Evolutionary conservation across 345 rosid species (phyloP).

Genomic region (Rubroshorea leprosula): DNA sequence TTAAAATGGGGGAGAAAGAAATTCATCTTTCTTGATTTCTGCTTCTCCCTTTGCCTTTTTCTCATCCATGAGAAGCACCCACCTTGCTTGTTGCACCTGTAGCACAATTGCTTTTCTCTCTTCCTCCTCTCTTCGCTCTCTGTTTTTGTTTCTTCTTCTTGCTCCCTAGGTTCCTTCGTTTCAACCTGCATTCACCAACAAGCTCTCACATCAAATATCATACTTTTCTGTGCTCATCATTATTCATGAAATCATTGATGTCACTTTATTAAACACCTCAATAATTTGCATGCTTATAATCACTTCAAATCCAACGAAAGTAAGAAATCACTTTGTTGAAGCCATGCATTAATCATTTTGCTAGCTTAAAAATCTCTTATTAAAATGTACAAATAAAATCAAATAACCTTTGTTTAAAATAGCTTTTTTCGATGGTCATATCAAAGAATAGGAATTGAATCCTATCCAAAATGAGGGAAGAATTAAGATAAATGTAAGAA

Average conservation of each 20-base stretch:
- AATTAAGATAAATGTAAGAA: no score
- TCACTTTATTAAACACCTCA: no score
- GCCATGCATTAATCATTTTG: neutral
- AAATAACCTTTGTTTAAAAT: neutral
- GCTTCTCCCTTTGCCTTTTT: slow-evolving; percentile 42
- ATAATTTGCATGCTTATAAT: neutral
- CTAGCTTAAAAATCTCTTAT: no score
- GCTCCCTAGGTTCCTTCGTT: slow-evolving; percentile 29
- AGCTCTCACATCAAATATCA: slow-evolving; percentile 9
- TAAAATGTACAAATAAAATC: no score
- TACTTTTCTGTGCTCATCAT: neutral
- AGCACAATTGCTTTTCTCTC: slow-evolving; percentile 9
- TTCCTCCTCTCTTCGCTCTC: slow-evolving; percentile 14
- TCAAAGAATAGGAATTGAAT: no score
- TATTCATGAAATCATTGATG: neutral
- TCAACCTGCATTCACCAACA: slow-evolving; percentile 25
- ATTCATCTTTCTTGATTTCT: slow-evolving; percentile 35
- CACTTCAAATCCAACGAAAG: neutral
- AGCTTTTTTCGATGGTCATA: neutral
- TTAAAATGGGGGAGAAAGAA: slow-evolving; percentile 35
- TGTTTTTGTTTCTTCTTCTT: slow-evolving; percentile 24
- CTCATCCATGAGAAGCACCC: slow-evolving; percentile 76
- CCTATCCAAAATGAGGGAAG: no score
- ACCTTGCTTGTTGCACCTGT: slow-evolving; percentile 33
- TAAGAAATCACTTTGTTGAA: neutral